phyloP scores from a whole-genome alignment of 2,329 filamentous ascomycete genomes.

The Helotiales sp. region DNA sequence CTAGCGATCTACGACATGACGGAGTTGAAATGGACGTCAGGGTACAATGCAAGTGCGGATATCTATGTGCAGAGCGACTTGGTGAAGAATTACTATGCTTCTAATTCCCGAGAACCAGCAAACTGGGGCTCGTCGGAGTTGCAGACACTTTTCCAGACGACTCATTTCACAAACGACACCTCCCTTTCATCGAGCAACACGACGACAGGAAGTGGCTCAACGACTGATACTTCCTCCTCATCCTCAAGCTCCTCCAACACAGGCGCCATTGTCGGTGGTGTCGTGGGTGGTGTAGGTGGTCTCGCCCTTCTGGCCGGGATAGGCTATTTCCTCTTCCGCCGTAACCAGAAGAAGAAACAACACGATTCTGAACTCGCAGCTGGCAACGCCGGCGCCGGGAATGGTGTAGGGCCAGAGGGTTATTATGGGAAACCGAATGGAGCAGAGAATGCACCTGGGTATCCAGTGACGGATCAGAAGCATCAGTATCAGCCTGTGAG shows the following conservation, averaged over 20 bases:
- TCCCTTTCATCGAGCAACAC: background rate
- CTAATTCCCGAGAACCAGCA: constrained; percentile 4
- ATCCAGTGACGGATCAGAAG: background rate
- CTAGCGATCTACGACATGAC: constrained; percentile 23
- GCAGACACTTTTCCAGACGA: constrained; percentile 7
- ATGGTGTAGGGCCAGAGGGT: no score
- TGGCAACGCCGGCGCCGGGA: background rate
- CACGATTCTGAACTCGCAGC: background rate
- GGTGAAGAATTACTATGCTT: constrained; percentile 21
- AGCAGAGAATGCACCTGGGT: no score
- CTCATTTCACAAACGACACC: constrained; percentile 4
- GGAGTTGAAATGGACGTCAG: constrained; percentile 11
- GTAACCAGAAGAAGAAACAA: background rate
- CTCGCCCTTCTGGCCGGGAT: constrained; percentile 9
- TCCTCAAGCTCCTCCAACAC: background rate
- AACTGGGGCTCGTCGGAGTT: constrained; percentile 8
- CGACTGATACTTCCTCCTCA: background rate
- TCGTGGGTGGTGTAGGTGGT: constrained; percentile 17
- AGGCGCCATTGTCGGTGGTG: constrained; percentile 19
- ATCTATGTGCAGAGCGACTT: constrained; percentile 15
- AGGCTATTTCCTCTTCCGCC: constrained; percentile 11
- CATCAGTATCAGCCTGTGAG: background rate
- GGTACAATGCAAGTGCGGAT: constrained; percentile 13
- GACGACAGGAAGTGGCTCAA: no score
- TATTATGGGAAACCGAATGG: no score